A percentile compares a stretch with the other conserved stretches of the same genome.
Evolutionary conservation across 2,329 filamentous ascomycete species (phyloP).

Genomic region (Talaromyces sp.): DNA sequence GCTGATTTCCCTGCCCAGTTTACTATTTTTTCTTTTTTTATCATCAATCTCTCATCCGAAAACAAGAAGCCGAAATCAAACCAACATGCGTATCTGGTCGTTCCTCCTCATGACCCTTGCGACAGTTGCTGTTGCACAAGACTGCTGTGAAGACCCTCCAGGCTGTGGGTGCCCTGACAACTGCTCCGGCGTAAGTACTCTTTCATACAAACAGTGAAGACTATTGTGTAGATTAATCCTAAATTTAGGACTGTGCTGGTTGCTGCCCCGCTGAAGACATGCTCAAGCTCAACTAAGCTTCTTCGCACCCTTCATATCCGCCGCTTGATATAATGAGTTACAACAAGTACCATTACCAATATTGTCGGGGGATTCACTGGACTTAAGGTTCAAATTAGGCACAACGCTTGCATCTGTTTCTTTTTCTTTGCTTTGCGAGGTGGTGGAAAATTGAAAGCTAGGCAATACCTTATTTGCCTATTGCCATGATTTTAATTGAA

Average conservation of each 20-base stretch:
- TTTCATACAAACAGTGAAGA: background rate
- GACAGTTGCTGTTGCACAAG: conserved; percentile 1
- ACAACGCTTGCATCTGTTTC: background rate
- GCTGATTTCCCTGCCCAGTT: background rate
- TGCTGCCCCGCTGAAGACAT: conserved; percentile 1
- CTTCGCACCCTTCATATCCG: background rate
- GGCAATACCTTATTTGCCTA: background rate
- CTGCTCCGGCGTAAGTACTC: background rate
- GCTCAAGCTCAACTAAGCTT: conserved; percentile 9
- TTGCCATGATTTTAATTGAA: background rate
- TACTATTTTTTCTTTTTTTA: background rate
- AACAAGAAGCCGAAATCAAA: background rate
- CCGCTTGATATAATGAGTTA: background rate
- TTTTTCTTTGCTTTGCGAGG: background rate
- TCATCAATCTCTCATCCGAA: background rate
- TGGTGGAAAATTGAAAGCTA: background rate
- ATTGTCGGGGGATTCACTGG: background rate
- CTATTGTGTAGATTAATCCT: background rate
- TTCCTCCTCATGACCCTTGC: background rate
- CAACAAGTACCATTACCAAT: background rate
- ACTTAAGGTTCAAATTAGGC: background rate
- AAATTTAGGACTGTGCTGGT: background rate
- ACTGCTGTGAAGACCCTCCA: conserved; percentile 4
- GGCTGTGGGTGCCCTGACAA: conserved; percentile 1
- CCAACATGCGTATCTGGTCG: background rate